phyloP scores from a whole-genome alignment of 345 rosid species.

The Rhodamnia argentea region DNA sequence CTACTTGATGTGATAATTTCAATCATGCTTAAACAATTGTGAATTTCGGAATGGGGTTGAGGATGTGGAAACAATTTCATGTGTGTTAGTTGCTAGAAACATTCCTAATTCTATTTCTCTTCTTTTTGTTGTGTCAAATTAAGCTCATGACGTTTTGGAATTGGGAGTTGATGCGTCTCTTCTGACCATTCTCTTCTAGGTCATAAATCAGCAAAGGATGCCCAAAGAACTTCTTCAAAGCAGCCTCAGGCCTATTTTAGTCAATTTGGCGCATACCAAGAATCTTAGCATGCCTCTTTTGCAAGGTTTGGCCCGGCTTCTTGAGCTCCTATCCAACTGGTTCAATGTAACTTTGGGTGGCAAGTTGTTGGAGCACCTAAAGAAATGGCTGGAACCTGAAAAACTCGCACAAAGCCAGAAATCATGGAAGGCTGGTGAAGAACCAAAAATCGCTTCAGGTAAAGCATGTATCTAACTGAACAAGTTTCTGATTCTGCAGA shows the following conservation, averaged over 20 bases:
- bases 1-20: neutral
- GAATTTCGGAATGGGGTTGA: neutral
- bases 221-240: conserved; percentile 99
- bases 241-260: conserved; percentile 96
- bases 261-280: conserved; percentile 94
- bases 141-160: neutral
- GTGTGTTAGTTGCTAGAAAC: neutral
- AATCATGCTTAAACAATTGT: neutral
- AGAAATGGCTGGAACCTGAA: conserved; percentile 98
- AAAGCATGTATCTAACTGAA: conserved; percentile 6
- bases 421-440: conserved; percentile 99
- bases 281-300: conserved; percentile 98
- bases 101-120: neutral
- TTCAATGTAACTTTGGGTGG: conserved; percentile 97
- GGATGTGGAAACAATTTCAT: neutral
- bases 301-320: conserved; percentile 96
- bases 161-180: neutral
- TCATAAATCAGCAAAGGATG: conserved; percentile 93
- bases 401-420: conserved; percentile 89
- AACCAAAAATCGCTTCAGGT: conserved; percentile 99
- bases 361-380: conserved; percentile 96
- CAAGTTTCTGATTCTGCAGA: neutral
- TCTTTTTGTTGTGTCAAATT: neutral
- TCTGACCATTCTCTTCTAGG: conserved; percentile 27
- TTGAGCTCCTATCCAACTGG: conserved; percentile 95